Conservation (phyloP, 305 asterid genomes). For the Fraxinus sp. region DNA sequence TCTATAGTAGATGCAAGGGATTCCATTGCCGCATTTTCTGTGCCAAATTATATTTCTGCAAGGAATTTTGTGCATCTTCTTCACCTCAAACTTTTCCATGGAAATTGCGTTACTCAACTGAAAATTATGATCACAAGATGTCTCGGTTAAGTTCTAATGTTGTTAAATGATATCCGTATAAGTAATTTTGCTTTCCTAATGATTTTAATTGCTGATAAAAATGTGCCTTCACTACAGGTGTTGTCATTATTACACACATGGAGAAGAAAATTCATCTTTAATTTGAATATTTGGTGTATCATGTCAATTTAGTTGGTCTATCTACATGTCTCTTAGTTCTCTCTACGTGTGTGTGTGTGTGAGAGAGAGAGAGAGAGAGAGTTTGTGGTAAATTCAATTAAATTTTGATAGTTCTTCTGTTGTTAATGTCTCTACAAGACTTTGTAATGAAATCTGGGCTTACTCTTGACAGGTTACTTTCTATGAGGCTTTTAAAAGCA, state of each 20-base stretch:
- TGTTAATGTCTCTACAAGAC: background rate
- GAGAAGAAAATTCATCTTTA: background rate
- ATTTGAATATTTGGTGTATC: background rate
- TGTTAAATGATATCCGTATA: constrained; percentile 6
- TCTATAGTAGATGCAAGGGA: background rate
- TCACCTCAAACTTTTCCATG: background rate
- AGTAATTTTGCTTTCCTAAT: background rate
- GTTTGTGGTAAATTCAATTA: background rate
- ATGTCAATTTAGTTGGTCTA: background rate
- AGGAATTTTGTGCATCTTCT: constrained; percentile 2
- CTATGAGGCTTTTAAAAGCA: constrained; percentile 64
- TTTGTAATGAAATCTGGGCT: background rate
- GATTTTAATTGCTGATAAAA: background rate
- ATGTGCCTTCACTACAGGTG: background rate
- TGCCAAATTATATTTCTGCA: background rate
- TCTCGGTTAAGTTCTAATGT: constrained; percentile 7
- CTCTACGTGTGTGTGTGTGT: constrained; percentile 1
- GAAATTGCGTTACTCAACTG: background rate
- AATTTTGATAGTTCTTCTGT: background rate
- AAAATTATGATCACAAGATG: background rate
- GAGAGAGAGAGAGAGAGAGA: too few species aligned
- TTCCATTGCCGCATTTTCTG: background rate
- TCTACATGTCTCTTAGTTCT: background rate
- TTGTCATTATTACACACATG: background rate
- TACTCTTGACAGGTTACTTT: constrained; percentile 57